Evolutionary conservation across 495 filamentous ascomycete species (phyloP).

Genomic region (Lasiosphaeriaceae sp.): DNA sequence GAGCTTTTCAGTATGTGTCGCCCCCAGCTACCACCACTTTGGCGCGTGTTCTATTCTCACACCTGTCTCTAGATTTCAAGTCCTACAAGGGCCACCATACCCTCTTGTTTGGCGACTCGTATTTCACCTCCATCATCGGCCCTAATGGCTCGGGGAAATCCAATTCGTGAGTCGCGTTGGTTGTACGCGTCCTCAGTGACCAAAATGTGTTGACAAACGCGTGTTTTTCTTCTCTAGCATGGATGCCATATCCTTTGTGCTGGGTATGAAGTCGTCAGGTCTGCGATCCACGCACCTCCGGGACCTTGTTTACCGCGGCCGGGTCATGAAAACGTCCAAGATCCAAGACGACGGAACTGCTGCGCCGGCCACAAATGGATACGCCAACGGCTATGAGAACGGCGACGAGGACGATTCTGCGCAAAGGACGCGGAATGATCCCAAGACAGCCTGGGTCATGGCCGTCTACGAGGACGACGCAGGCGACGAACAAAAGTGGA

Average conservation of each 20-base stretch:
- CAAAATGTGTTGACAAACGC: conserved; percentile 1
- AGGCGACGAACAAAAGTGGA: conserved; percentile 93
- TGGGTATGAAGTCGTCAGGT: conserved; percentile 97
- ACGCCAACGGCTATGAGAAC: conserved; percentile 49
- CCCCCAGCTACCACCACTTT: neutral
- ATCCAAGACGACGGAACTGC: conserved; percentile 82
- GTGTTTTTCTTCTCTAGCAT: conserved; percentile 54
- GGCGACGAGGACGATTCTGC: conserved; percentile 57
- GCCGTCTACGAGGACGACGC: conserved; percentile 98
- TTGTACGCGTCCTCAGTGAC: neutral
- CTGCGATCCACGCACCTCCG: conserved; percentile 91
- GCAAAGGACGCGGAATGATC: conserved; percentile 61
- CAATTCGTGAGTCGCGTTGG: conserved; percentile 72
- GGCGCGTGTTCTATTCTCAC: conserved; percentile 9
- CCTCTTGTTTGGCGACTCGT: conserved; percentile 94
- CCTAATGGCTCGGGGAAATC: conserved; percentile 99
- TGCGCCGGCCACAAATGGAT: conserved; percentile 51
- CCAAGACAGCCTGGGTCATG: conserved; percentile 96
- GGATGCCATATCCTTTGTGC: conserved; percentile 98
- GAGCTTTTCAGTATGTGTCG: conserved; percentile 83
- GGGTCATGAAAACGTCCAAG: conserved; percentile 85
- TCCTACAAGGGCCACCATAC: conserved; percentile 95
- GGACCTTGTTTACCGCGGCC: conserved; percentile 93
- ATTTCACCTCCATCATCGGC: conserved; percentile 98
- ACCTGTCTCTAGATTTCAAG: conserved; percentile 77